Evolutionary conservation across 495 filamentous ascomycete genomes (phyloP), one percentile per base, ranked within the genome.

Genomic region (Penicillium simplicissimum): DNA sequence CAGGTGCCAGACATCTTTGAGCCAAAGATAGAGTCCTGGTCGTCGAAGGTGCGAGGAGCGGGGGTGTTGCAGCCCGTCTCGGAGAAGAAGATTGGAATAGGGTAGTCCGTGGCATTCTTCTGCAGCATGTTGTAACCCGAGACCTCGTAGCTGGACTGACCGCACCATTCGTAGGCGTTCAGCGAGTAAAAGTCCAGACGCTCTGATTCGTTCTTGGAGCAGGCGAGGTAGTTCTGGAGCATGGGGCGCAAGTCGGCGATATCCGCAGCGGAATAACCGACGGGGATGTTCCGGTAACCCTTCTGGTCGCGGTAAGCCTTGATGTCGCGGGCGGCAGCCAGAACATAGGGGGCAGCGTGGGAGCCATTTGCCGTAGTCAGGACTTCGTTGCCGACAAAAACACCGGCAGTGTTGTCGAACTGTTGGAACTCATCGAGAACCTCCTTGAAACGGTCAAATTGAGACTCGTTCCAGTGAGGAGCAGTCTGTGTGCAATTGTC

Each of bases 261-360:
- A 71, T 96, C 92, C 35, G 92, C 90, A n/a, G 91, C 92, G 8
- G 91, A 92, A 76, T 96, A 96, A 43, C 92, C 92, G 54, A 96
- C 79, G 8, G 92, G 92, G 55, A 96, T 90, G 33, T 88, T 76
- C 57, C 92, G 89, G 75, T 95, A 93, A n/a, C 82, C 80, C 76
- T 94, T 90, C 55, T 78, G 73, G 66, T 92, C 81, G 51, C 91
- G 83, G 74, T 96, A 91, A 1, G 87, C 85, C 81, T 95, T 96
- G 75, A 94, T 79, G 67, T 96, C 92, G 42, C 88, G 84, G 17
- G 86, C 82, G 19, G 90, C 90, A 52, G 91, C 88, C 72, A 95
- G 91, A 73, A 96, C 84, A 71, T 87, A 95, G 2, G 91, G 90
- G 13, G 91, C 91, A 28, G 88, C 90, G 23, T 76, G 66, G 13